These are phyloP conservation scores for Skeletonema marinoi DNA, from an alignment of 108 stramenopile genomes.

Conservation along the genomic window DNA sequence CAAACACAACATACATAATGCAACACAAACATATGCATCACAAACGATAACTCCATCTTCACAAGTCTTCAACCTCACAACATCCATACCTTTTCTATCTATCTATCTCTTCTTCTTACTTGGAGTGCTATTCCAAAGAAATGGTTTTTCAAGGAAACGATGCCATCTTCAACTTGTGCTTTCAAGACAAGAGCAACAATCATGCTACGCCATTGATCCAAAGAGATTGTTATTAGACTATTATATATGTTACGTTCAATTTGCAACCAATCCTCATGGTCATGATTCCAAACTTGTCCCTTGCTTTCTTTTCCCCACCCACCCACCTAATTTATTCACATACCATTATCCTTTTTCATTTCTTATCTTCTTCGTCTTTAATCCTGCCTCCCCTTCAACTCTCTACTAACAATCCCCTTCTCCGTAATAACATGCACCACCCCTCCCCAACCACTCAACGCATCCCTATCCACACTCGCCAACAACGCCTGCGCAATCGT, in stretches of 20 bases:
- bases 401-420: slow-evolving; percentile 81
- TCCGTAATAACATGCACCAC: slow-evolving; percentile 97
- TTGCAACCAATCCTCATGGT: neutral
- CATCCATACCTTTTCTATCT: too few species aligned
- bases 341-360: too few species aligned
- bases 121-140: too few species aligned
- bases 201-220: neutral
- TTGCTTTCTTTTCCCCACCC: neutral
- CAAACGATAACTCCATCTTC: too few species aligned
- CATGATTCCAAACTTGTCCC: neutral
- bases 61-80: too few species aligned
- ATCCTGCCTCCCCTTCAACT: slow-evolving; percentile 93
- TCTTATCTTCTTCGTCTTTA: slow-evolving; percentile 19
- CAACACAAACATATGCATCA: neutral
- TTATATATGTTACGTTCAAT: neutral
- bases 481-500: slow-evolving; percentile 95
- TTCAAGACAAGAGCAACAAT: neutral
- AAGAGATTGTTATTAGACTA: neutral
- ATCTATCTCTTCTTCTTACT: too few species aligned
- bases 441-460: slow-evolving; percentile 98
- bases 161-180: too few species aligned
- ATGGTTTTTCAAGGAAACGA: too few species aligned
- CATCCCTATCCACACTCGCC: slow-evolving; percentile 96
- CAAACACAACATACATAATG: neutral
- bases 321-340: too few species aligned